These are phyloP conservation scores for Trapa incisa DNA, from an alignment of 345 rosid species.

Conservation along the genomic window DNA sequence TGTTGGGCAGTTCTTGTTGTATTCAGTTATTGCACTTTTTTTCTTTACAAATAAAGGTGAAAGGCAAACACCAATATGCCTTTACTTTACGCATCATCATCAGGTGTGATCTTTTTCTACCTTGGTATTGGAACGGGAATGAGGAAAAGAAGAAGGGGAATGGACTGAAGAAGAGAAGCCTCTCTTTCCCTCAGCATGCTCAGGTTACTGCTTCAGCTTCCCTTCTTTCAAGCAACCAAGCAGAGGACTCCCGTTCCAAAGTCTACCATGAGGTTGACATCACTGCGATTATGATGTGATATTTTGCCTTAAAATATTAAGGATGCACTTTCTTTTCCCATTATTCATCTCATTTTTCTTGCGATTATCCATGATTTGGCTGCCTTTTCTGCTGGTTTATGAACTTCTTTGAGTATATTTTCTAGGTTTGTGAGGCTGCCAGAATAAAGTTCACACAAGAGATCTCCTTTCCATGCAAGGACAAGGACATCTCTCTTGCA, in stretches of 20 bases:
- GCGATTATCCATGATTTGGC: neutral
- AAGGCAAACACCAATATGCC: constrained; percentile 27
- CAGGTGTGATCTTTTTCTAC: constrained; percentile 31
- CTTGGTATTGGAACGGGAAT: constrained; percentile 29
- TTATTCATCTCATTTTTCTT: constrained; percentile 7
- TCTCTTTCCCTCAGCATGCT: constrained; percentile 20
- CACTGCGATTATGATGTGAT: constrained; percentile 5
- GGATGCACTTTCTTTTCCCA: neutral
- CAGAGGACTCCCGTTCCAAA: constrained; percentile 39
- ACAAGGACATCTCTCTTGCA: constrained; percentile 66
- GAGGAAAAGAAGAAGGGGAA: constrained; percentile 17
- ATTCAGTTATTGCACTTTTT: constrained; percentile 1
- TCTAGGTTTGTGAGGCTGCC: constrained; percentile 50
- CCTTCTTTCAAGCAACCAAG: constrained; percentile 41
- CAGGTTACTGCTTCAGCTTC: constrained; percentile 54
- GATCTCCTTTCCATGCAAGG: constrained; percentile 66
- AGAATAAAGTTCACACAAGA: constrained; percentile 56
- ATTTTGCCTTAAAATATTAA: neutral
- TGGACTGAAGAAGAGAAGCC: constrained; percentile 25
- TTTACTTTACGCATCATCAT: constrained; percentile 50
- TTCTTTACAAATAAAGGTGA: constrained; percentile 17
- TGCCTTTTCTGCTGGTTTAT: too few relatives aligned
- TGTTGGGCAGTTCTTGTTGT: constrained; percentile 3
- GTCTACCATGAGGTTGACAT: constrained; percentile 68
- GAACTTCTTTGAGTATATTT: constrained; percentile 11